Evolutionary conservation across 495 filamentous ascomycete genomes (phyloP), one percentile per base, ranked within the genome.

Genomic region (Penicillium mononematosum): DNA sequence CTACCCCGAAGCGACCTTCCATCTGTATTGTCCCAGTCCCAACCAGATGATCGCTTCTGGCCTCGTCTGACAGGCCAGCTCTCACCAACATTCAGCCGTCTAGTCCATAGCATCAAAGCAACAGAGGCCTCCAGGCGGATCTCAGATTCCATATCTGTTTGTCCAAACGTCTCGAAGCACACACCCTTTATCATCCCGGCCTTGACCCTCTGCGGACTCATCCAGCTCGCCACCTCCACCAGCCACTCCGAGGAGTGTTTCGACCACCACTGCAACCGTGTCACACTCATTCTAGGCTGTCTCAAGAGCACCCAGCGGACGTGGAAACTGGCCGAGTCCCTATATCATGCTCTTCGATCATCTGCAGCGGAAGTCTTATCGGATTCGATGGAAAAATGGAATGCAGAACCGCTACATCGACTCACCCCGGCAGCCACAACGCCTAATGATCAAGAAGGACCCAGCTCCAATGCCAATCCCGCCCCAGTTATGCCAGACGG

Each of bases 191-290:
- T 70, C 17, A 69, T 75, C 20, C 64, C 68, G 1, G 66, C 65
- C 1, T 38, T 77, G 17, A 58, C 67, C 4, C 63, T 77, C 7
- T 73, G 71, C 34, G 74, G 74, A 1, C 64, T 77, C 58, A 68
- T 75, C 34, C 74, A 77, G 55, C 64, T 75, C 11, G 70, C 70
- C 1, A 77, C 74, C 0, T 69, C 61, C 16, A 62, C 63, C 32
- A 68, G 63, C 22, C 74, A 77, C 44, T 68, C 69, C 9, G 62
- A 68, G 24, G 73, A 74, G 29, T 77, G 74, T 45, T 71, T 70
- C 22, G 74, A 77, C 22, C 74, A 77, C 24, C 74, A 77, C 38
- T 71, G 70, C 29, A 75, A 75, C 44, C 65, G 74, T n/a, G 71
- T 77, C 0, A 70, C 66, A 9, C 68, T 77, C 5, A 65, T 77